Conservation (phyloP, 768 basidiomycete species). For the Amanita rubescens region DNA sequence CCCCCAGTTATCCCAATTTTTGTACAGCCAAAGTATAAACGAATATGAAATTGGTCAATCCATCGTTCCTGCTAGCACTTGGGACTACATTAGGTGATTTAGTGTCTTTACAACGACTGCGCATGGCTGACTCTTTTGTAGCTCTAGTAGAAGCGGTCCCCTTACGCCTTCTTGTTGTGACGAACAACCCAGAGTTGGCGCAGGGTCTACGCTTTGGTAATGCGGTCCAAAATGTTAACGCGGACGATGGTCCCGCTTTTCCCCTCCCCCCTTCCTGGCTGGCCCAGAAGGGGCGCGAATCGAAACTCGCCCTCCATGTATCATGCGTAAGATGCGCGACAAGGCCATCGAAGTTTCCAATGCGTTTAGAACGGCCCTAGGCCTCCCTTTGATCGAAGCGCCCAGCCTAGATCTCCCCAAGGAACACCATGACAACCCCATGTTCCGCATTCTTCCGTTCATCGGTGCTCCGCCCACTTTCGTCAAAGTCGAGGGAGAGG, state of each 20-base stretch:
- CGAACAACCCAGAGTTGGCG: slow-evolving; percentile 15
- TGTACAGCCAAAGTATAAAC: background rate
- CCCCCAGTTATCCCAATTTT: background rate
- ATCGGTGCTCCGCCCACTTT: background rate
- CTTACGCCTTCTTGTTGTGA: slow-evolving; percentile 11
- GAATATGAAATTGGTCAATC: background rate
- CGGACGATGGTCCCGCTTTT: slow-evolving; percentile 19
- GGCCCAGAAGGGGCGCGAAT: background rate
- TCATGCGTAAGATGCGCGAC: slow-evolving; percentile 23
- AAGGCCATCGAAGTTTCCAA: slow-evolving; percentile 49
- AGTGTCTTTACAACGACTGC: background rate
- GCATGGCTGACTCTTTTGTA: background rate
- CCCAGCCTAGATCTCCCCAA: background rate
- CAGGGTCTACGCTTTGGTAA: slow-evolving; percentile 31
- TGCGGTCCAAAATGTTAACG: slow-evolving; percentile 24
- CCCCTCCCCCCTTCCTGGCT: background rate
- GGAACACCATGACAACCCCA: background rate
- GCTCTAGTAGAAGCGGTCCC: slow-evolving; percentile 2
- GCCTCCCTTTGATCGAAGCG: slow-evolving; percentile 40
- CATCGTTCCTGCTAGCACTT: background rate
- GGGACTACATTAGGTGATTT: slow-evolving; percentile 3
- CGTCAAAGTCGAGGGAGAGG: background rate
- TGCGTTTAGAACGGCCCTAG: slow-evolving; percentile 47
- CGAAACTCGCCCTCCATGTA: background rate
- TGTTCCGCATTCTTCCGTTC: background rate